phyloP scores from a whole-genome alignment of 768 basidiomycete species.

The Tulasnella sp. region DNA sequence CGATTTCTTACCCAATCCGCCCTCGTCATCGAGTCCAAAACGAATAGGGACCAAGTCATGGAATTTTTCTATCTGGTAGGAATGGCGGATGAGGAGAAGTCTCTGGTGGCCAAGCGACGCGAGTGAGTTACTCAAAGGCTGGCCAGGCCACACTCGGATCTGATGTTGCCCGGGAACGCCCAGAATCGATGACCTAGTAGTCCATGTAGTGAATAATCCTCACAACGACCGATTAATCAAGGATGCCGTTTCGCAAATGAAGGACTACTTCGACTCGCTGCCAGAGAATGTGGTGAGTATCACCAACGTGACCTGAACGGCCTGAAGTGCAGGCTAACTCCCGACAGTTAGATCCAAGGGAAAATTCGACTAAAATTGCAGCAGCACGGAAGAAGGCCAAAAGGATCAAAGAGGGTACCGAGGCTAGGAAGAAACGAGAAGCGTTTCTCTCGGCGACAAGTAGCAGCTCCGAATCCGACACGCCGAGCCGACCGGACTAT shows the following conservation, averaged over 20 bases:
- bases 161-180: background rate
- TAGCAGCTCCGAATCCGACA: background rate
- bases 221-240: background rate
- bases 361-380: background rate
- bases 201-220: background rate
- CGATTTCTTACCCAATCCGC: background rate
- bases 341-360: background rate
- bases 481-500: background rate
- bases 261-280: background rate
- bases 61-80: background rate
- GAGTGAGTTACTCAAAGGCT: background rate
- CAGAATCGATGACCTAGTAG: background rate
- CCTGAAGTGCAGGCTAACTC: background rate
- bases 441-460: background rate
- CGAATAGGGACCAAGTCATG: background rate
- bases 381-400: background rate
- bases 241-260: background rate
- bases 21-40: background rate
- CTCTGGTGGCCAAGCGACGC: background rate
- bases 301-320: background rate
- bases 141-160: background rate
- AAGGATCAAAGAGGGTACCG: background rate
- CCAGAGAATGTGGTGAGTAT: background rate
- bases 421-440: background rate
- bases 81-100: background rate